Evolutionary conservation across 805 yeast genomes (phyloP), one percentile per base, ranked within the genome.

Genomic region (Tetrapisispora arboricola): DNA sequence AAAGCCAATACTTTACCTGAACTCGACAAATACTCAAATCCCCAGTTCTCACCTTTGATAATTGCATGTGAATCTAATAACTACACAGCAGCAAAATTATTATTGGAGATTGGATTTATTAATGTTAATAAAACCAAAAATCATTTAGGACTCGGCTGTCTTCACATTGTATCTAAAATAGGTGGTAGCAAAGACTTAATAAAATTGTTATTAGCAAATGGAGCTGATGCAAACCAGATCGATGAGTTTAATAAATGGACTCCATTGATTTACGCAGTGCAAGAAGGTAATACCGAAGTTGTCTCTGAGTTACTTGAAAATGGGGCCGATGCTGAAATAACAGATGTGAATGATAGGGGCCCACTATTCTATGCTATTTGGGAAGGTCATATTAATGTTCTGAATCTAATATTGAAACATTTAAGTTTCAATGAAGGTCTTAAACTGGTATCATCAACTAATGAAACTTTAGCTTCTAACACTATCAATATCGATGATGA

Each of bases 211-310:
- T 70, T 84, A 1, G 64, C 72, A n/a, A 71, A 80, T 47, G 90
- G 88, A 4, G 81, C 84, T 1, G 76, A 81, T 51, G 76, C 90
- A 5, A 84, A 92, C 60, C 78, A 75, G 44, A 53, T 79, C 8
- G 97, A 92, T 61, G 82, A 84, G 40, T 77, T 86, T 42, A 87
- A 88, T 56, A 82, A 81, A 51, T 92, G 97, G 96, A 79, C 96
- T 0, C 95, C 97, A 0, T 71, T 92, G 2, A 85, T 87, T 53
- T 90, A 92, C 59, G 84, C 95, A 17, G 88, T 88, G 1, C 76
- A 78, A 48, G 90, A 84, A 50, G 96, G 96, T 1, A 85, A 82
- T 57, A 71, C 70, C 4, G 64, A 70, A 32, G 77, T 92, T 3
- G 82, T 94, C 0, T 70, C 70, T 46, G 83, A 76, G 37, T 68